Conservation (phyloP, 257 asterid genomes). For the Cinchona pubescens region DNA sequence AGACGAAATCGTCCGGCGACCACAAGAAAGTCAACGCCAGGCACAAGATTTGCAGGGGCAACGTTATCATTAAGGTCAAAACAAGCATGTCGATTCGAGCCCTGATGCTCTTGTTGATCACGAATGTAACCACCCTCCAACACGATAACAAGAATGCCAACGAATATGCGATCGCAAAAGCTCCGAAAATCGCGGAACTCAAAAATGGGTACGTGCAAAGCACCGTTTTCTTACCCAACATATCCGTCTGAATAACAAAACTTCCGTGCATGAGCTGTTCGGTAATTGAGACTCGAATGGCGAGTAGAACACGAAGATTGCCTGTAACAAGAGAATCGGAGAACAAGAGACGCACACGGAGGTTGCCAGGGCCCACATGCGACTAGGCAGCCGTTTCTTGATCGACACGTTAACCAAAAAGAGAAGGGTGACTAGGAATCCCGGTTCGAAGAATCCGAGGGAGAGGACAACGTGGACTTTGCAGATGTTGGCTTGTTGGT, state of each 20-base stretch:
- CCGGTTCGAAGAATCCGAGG: constrained; percentile 66
- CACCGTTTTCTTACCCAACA: constrained; percentile 27
- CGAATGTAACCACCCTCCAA: constrained; percentile 58
- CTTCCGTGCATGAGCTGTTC: constrained; percentile 45
- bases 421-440: constrained; percentile 58
- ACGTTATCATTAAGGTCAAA: constrained; percentile 45
- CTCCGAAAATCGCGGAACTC: constrained; percentile 50
- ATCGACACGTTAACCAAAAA: constrained; percentile 62
- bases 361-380: constrained; percentile 32
- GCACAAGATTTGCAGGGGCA: constrained; percentile 56
- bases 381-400: constrained; percentile 33
- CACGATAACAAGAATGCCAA: constrained; percentile 56
- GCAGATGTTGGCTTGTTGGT: constrained; percentile 51
- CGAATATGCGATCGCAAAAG: constrained; percentile 44
- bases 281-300: constrained; percentile 45
- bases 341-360: constrained; percentile 35
- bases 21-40: constrained; percentile 51
- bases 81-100: constrained; percentile 51
- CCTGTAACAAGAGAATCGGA: constrained; percentile 43
- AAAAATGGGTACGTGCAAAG: constrained; percentile 69
- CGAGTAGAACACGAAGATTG: constrained; percentile 36
- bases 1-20: constrained; percentile 42
- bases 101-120: constrained; percentile 63
- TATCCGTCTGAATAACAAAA: constrained; percentile 31
- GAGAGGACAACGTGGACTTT: constrained; percentile 63